Percentiles rank a stretch among this genome's conserved stretches.
Evolutionary conservation across 345 rosid genomes (phyloP).

Genomic region (Hypericum perforatum): DNA sequence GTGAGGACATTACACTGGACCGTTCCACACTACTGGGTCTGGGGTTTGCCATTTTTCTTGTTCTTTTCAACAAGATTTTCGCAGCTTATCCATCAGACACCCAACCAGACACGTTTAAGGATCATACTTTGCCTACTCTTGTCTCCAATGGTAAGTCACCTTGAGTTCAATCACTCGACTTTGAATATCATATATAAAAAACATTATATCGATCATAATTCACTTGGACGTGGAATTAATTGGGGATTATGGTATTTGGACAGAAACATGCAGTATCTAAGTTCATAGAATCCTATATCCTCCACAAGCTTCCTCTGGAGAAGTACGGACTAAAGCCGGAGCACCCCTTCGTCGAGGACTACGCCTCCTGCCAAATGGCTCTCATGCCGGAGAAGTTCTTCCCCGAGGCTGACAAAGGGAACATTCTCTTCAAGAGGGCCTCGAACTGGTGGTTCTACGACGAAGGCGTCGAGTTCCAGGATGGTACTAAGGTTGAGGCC

Average conservation of each 20-base stretch:
- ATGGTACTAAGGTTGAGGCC: conserved; percentile 45
- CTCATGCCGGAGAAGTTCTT: conserved; percentile 73
- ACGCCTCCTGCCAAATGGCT: conserved; percentile 96
- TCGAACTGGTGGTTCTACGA: conserved; percentile 69
- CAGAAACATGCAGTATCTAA: conserved; percentile 63
- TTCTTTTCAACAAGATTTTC: conserved; percentile 83
- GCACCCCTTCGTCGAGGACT: conserved; percentile 80
- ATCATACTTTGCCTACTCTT: conserved; percentile 40
- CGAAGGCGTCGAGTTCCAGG: conserved; percentile 66
- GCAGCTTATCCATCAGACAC: conserved; percentile 66
- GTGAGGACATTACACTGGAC: conserved; percentile 74
- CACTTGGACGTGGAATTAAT: not conserved
- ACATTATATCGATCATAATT: no score
- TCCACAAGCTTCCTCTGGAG: conserved; percentile 56
- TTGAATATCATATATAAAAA: no score
- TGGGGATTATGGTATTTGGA: no score
- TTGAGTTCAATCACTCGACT: no score
- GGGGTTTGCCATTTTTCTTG: conserved; percentile 86
- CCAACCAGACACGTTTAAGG: conserved; percentile 50
- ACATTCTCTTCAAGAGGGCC: conserved; percentile 52
- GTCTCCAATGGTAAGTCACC: no score
- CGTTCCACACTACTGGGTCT: conserved; percentile 69
- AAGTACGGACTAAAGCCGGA: conserved; percentile 77
- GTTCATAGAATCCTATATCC: conserved; percentile 65
- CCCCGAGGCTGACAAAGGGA: conserved; percentile 69